Evolutionary conservation across 768 basidiomycete species (phyloP).

Genomic region (Boletus reticulatus): DNA sequence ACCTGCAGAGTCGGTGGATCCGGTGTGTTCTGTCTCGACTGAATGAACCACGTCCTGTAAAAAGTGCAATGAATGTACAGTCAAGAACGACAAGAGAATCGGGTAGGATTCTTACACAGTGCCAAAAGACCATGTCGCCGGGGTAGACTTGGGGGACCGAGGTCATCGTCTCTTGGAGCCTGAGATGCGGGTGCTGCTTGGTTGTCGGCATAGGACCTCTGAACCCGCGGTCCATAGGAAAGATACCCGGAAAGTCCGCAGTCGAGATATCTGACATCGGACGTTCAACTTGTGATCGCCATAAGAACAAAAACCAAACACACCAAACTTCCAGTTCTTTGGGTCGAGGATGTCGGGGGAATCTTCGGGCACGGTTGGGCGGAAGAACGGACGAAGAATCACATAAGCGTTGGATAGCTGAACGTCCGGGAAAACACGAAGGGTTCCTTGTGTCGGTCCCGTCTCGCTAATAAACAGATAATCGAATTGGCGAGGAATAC

Average conservation of each 20-base stretch:
- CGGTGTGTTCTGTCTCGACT: slow-evolving; percentile 51
- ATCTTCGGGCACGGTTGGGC: slow-evolving; percentile 39
- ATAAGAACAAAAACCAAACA: slow-evolving; percentile 15
- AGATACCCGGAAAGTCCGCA: slow-evolving; percentile 54
- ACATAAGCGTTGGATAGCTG: slow-evolving; percentile 66
- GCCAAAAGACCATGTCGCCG: slow-evolving; percentile 81
- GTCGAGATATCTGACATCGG: slow-evolving; percentile 41
- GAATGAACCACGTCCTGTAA: slow-evolving; percentile 45
- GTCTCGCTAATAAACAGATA: slow-evolving; percentile 45
- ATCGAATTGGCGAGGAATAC: background rate
- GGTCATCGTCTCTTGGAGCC: slow-evolving; percentile 62
- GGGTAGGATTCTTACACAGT: slow-evolving; percentile 43
- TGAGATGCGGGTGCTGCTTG: slow-evolving; percentile 63
- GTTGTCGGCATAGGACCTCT: slow-evolving; percentile 49
- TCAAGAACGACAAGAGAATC: background rate
- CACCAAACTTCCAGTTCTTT: slow-evolving; percentile 55
- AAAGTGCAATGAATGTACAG: background rate
- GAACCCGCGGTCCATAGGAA: slow-evolving; percentile 23
- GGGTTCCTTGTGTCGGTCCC: slow-evolving; percentile 65
- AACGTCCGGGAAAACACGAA: slow-evolving; percentile 68
- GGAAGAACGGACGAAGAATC: slow-evolving; percentile 78
- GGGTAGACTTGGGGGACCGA: slow-evolving; percentile 69
- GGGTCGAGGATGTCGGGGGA: slow-evolving; percentile 44
- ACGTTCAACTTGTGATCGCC: slow-evolving; percentile 13
- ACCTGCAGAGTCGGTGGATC: slow-evolving; percentile 57